A percentile compares a stretch with the other conserved stretches of the same genome.
These are phyloP conservation scores for Pythium rhizo-oryzae DNA, from an alignment of 352 stramenopile genomes.

Conservation along the genomic window DNA sequence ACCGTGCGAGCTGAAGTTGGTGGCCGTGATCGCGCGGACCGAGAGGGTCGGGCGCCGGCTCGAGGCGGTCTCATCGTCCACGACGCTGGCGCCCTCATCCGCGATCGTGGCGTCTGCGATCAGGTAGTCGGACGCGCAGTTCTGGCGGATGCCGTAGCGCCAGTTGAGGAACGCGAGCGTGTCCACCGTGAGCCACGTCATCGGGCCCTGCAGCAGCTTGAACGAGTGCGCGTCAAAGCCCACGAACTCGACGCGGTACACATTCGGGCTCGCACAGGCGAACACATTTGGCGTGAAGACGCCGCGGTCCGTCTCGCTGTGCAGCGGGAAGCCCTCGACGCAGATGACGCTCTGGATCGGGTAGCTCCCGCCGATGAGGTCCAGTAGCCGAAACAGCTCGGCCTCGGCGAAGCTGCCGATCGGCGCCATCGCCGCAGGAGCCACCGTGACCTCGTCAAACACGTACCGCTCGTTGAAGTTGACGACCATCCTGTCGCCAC, in stretches of 20 bases:
- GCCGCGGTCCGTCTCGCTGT: neutral
- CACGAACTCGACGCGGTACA: constrained; percentile 36
- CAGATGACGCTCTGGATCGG: constrained; percentile 18
- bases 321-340: constrained; percentile 17
- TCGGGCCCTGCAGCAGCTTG: constrained; percentile 36
- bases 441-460: constrained; percentile 28
- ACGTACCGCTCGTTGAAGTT: constrained; percentile 44
- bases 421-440: neutral
- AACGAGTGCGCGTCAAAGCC: constrained; percentile 42
- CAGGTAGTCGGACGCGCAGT: constrained; percentile 12
- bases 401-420: constrained; percentile 20
- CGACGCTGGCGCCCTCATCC: constrained; percentile 29
- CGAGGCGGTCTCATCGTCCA: neutral
- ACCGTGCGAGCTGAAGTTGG: constrained; percentile 27
- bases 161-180: constrained; percentile 40
- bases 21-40: constrained; percentile 16
- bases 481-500: constrained; percentile 44
- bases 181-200: constrained; percentile 48
- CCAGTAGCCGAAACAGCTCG: constrained; percentile 32
- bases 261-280: constrained; percentile 43
- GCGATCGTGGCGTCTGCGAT: neutral
- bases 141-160: constrained; percentile 48
- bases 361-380: constrained; percentile 30
- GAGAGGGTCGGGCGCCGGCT: neutral
- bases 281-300: constrained; percentile 26